phyloP scores from a whole-genome alignment of 345 rosid species.

The Populus alba region DNA sequence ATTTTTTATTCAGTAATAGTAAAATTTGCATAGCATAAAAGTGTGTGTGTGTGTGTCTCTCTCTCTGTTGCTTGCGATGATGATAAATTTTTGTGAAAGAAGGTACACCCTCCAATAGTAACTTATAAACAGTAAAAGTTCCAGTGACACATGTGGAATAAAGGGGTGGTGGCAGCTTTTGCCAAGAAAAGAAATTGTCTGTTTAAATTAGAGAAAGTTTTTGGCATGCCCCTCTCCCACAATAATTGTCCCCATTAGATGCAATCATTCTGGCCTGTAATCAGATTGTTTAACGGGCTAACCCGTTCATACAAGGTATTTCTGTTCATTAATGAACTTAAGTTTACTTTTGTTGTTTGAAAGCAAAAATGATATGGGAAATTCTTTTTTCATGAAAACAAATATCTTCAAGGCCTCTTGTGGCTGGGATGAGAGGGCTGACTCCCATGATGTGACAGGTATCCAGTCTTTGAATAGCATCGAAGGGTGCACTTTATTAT shows the following conservation, averaged over 20 bases:
- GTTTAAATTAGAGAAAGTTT: neutral
- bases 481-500: constrained; percentile 14
- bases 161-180: constrained; percentile 20
- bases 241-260: neutral
- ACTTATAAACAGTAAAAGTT: constrained; percentile 1
- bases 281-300: constrained; percentile 3
- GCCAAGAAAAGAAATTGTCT: neutral
- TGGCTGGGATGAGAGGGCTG: constrained; percentile 31
- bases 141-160: constrained; percentile 11
- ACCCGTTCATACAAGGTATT: neutral
- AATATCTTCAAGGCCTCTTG: constrained; percentile 17
- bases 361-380: constrained; percentile 1
- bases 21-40: neutral
- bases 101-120: neutral
- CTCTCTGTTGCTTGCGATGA: neutral
- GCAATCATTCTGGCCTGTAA: constrained; percentile 8
- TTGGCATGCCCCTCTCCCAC: neutral
- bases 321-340: neutral
- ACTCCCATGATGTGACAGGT: constrained; percentile 39
- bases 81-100: neutral
- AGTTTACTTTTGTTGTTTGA: neutral
- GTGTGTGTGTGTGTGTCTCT: neutral
- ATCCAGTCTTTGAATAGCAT: constrained; percentile 11
- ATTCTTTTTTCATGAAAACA: neutral
- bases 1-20: neutral